Base-by-base conservation (phyloP, 1,284 basidiomycete genomes). In the Neotropicomus parvogracilis region DNA sequence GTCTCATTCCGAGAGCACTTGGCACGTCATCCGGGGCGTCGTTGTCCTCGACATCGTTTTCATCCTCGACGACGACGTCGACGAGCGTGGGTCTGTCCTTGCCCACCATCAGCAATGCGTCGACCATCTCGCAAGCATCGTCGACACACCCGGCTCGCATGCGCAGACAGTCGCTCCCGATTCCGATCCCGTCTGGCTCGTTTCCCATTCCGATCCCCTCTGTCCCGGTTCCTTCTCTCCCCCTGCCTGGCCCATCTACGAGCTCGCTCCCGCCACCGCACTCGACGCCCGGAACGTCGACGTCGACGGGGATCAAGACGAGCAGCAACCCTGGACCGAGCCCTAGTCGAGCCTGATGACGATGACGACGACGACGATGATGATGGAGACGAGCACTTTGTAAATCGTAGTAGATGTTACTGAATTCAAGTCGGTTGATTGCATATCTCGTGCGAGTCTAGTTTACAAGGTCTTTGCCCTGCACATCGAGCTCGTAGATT, bases 401-500 rank as follows among this genome's bases (percentile, higher is more conserved):
- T 49, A 19, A 12, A 31, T 32, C n/a, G 57, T 62, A 62, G 35
- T 38, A 53, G 20, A 44, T 57, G 48, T 59, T 41, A 17, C 37
- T 24, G 38, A 50, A 65, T 62, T 65, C 47, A 45, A 65, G 44
- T 46, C 52, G 58, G 59, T 61, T 63, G 56, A 49, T 56, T 61
- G 59, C 35, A 63, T 44, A 4, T 34, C n/a, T 41, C 2, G 58
- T 37, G 46, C 48, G 50, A 38, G 7, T 36, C 12, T 34, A 32
- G 39, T 29, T 49, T 42, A 41, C 14, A 33, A 20, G 14, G 26
- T n/a, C n/a, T n/a, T n/a, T 19, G 2, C 80, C 80, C 44, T 79
- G 70, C 20, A 88, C 45, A 54, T 71, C 72, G 29, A 88, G 57
- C 60, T 87, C 81, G 58, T 88, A 88, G 44, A 88, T 63, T 9